Evolutionary conservation across 345 rosid species (phyloP).

Genomic region (Linum trigynum): DNA sequence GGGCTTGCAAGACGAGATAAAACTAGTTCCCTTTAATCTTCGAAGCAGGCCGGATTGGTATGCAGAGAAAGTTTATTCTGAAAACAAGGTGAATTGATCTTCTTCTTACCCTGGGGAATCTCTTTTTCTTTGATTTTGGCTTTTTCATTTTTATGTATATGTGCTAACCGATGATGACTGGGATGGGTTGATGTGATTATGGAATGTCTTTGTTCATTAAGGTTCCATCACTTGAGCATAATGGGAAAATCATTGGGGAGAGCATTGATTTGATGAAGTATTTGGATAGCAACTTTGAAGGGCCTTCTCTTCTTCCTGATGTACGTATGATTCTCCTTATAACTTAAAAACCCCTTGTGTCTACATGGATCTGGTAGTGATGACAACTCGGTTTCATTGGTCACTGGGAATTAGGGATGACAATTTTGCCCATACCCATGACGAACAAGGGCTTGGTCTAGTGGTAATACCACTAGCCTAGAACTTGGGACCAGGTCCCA

Average conservation of each 20-base stretch:
- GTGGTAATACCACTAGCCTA: too few species aligned
- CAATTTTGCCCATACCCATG: too few species aligned
- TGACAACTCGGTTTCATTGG: too few species aligned
- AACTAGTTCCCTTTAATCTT: constrained; percentile 1
- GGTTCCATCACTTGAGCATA: constrained; percentile 10
- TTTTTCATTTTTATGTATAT: not conserved
- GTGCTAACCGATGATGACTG: not conserved
- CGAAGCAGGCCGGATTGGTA: constrained; percentile 1
- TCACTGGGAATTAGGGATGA: too few species aligned
- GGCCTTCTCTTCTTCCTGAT: constrained; percentile 8
- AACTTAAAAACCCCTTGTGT: too few species aligned
- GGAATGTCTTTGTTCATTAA: not conserved
- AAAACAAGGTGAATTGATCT: not conserved
- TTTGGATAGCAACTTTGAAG: constrained; percentile 8
- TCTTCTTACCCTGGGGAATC: not conserved
- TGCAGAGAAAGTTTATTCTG: constrained; percentile 2
- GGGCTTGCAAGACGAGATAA: constrained; percentile 7
- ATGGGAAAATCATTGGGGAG: constrained; percentile 3
- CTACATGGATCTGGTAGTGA: too few species aligned
- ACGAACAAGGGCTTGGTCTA: too few species aligned
- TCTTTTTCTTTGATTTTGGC: not conserved
- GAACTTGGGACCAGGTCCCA: too few species aligned
- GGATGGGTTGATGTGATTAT: not conserved
- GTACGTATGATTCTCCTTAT: not conserved
- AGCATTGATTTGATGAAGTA: constrained; percentile 2